A percentile compares a stretch with the other conserved stretches of the same genome.
Conservation (phyloP, 768 basidiomycete genomes). For the Harrya chromipes region DNA sequence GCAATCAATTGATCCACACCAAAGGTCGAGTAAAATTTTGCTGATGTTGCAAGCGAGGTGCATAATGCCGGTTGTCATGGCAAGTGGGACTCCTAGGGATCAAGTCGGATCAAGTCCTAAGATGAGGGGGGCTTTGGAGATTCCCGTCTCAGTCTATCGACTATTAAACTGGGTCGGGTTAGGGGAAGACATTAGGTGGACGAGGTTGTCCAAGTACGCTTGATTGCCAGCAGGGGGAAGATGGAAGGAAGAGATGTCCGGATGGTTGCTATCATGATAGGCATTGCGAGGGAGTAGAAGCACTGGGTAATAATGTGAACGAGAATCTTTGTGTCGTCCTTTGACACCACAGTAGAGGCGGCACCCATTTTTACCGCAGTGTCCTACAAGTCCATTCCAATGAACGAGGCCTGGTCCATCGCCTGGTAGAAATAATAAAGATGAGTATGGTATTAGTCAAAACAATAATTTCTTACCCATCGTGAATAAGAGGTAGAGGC, state of each 20-base stretch:
- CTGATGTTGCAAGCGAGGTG: neutral
- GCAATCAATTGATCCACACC: neutral
- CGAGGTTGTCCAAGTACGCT: neutral
- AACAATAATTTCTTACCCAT: neutral
- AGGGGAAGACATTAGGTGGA: neutral
- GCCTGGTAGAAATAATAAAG: neutral
- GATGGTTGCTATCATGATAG: neutral
- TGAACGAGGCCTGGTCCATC: neutral
- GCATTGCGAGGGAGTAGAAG: neutral
- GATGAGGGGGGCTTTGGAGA: neutral
- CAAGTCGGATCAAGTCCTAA: neutral
- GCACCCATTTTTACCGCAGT: neutral
- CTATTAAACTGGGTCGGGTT: neutral
- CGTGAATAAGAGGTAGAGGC: neutral
- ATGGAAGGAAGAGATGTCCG: neutral
- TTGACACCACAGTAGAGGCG: neutral
- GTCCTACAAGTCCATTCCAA: constrained; percentile 1
- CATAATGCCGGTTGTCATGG: constrained; percentile 6
- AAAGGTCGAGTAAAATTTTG: neutral
- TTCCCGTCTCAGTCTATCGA: neutral
- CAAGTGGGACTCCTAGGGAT: neutral
- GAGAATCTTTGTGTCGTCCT: neutral
- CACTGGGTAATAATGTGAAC: neutral
- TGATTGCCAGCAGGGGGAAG: neutral
- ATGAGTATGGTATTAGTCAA: too few relatives aligned